Evolutionary conservation across 805 yeast species (phyloP), one percentile per base, ranked within the genome.

Genomic region (Naumovozyma castellii): DNA sequence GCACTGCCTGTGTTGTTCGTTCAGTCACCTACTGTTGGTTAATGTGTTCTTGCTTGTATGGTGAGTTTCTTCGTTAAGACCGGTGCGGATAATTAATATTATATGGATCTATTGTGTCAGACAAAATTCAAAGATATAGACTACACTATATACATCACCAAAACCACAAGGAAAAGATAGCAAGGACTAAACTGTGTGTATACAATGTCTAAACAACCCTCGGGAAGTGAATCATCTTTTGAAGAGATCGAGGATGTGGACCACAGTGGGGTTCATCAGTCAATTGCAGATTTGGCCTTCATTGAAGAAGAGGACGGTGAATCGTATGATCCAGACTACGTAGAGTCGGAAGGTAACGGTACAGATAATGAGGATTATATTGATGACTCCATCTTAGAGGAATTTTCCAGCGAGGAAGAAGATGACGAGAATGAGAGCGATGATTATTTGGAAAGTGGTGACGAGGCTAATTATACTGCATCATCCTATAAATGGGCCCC

Each of bases 321-420:
- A 6, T 36, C 50, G 43, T n/a, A 40, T 19, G 17, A 16, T n/a
- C 25, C 28, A 5, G 4, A 35, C 25, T 22, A 30, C 8, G 8
- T 13, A 10, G 29, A 15, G 8, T 30, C 13, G 32, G 10, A 22
- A 6, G 27, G 10, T 6, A 10, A 45, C 35, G 46, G 44, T 17
- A 44, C 48, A 31, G 38, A 45, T 18, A 51, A 44, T 31, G 39
- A 44, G 18, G 49, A 46, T 18, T 47, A 49, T 35, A 47, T 51
- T 2, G 50, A 49, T 33, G 53, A 47, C 13, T 25, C 9, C 29
- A 25, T 25, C 38, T 53, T 53, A 10, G 51, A 51, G 35, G 48
- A 43, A 32, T 48, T 54, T 33, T 51, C 51, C 34, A 43, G 50
- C 8, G 40, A 39, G 22, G 50, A 48, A n/a, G 43, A 38, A n/a